Evolutionary conservation across 1,284 basidiomycete species (phyloP), one percentile per base, ranked within the genome.

Genomic region (Lignosus rhinocerotis): DNA sequence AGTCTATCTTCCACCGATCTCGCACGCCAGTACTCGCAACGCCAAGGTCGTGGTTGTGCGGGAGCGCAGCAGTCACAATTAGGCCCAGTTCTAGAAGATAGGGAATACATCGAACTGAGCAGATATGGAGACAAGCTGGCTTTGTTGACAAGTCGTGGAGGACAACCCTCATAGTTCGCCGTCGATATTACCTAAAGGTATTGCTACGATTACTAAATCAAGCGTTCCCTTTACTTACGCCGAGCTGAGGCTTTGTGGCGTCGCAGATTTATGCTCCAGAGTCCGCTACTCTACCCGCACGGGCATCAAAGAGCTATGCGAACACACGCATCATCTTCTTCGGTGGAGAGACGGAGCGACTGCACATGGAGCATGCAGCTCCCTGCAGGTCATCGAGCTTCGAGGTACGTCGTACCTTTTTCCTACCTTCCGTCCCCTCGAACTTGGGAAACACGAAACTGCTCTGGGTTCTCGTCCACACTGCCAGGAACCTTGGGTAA

Each of bases 1-100:
- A 60, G 50, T 21, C 45, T 54, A 62, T 62, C 61, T 59, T 55
- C 47, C 53, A 46, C 51, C 55, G 55, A 62, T 63, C 61, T 60
- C 58, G 50, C 55, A 36, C 43, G 34, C 42, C 10, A 25, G 42
- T 14, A 12, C 36, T n/a, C 36, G 36, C 11, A 6, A 12, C 9
- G 36, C 25, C 53, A 42, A 14, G 21, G 30, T 16, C 33, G 14
- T 39, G 53, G 33, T n/a, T 16, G 44, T 14, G 21, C 44, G 44
- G 44, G 7, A 45, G 44, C 44, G 25, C 44, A 31, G 21, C 30
- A 14, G 44, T 45, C 44, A 32, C 30, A 14, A 32, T 31, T 38
- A 14, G 11, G 36, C 14, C 14, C 17, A 33, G 19, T 59, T 52
- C 57, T 52, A 38, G 61, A 57, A 52, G 38, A 51, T 44, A 36